Evolutionary conservation across 2,329 filamentous ascomycete species (phyloP).

Genomic region (Fonsecaea nubica): DNA sequence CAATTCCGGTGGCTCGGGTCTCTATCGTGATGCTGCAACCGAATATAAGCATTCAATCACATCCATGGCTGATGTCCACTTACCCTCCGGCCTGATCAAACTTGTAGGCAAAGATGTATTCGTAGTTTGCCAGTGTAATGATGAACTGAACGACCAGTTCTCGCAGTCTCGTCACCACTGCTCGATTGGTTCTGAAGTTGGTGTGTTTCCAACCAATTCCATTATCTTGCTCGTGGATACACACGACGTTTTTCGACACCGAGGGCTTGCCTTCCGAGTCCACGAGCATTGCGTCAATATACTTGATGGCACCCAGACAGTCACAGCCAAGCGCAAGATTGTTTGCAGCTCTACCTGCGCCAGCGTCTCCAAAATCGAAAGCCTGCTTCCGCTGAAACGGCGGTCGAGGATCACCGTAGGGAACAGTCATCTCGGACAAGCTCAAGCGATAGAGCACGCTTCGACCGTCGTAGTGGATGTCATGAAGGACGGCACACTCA

Average conservation of each 20-base stretch:
- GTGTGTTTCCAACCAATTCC: slow-evolving; percentile 75
- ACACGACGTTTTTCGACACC: slow-evolving; percentile 66
- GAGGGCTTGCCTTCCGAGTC: slow-evolving; percentile 61
- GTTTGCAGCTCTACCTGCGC: slow-evolving; percentile 70
- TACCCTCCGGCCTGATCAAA: slow-evolving; percentile 66
- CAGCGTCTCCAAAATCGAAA: slow-evolving; percentile 74
- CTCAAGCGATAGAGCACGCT: slow-evolving; percentile 71
- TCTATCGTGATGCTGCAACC: slow-evolving; percentile 59
- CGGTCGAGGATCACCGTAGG: slow-evolving; percentile 69
- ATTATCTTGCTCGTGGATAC: slow-evolving; percentile 72
- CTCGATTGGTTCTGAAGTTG: slow-evolving; percentile 68
- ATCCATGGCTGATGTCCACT: background rate
- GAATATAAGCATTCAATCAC: slow-evolving; percentile 7
- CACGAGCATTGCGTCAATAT: slow-evolving; percentile 65
- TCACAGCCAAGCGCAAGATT: slow-evolving; percentile 72
- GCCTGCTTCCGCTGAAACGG: slow-evolving; percentile 74
- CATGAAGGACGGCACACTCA: slow-evolving; percentile 73
- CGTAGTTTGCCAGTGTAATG: slow-evolving; percentile 73
- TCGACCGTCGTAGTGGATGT: slow-evolving; percentile 71
- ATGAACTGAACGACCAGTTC: slow-evolving; percentile 72
- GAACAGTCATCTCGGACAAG: slow-evolving; percentile 72
- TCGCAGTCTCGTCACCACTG: slow-evolving; percentile 66
- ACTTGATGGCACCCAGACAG: slow-evolving; percentile 71
- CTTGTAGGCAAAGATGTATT: slow-evolving; percentile 70
- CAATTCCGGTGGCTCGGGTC: slow-evolving; percentile 69